Conservation (phyloP, 164 flowering plant genomes). For the Tetracentron sinense region DNA sequence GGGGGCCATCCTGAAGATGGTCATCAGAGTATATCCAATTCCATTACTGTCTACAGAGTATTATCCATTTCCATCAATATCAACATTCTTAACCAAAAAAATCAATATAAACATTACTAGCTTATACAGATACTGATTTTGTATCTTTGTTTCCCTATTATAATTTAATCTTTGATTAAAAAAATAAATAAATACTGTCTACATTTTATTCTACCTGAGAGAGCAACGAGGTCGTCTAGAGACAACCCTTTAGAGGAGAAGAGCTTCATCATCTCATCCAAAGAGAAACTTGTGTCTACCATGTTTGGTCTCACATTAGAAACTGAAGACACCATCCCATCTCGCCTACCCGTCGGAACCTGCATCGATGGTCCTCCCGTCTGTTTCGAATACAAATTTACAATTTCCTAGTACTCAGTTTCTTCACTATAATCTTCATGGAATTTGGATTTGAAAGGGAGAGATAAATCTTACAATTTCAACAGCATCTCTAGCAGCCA, state of each 20-base stretch:
- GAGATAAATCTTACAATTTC: slow-evolving; percentile 53
- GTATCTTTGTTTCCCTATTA: no score
- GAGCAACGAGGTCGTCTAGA: slow-evolving; percentile 57
- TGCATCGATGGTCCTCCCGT: slow-evolving; percentile 65
- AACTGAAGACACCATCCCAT: slow-evolving; percentile 54
- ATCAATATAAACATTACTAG: no score
- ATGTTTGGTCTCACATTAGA: slow-evolving; percentile 69
- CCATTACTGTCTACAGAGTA: no score
- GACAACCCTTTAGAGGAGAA: slow-evolving; percentile 76
- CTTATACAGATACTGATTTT: no score
- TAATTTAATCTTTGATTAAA: no score
- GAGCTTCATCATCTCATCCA: slow-evolving; percentile 57
- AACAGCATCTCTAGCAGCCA: slow-evolving; percentile 82
- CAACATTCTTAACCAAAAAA: no score
- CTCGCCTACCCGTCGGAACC: slow-evolving; percentile 68
- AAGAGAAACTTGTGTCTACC: slow-evolving; percentile 65
- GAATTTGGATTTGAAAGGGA: no score
- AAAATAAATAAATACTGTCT: not conserved
- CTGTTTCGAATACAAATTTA: slow-evolving; percentile 26
- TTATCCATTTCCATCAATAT: no score
- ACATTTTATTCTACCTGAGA: slow-evolving; percentile 53
- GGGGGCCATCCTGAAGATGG: no score
- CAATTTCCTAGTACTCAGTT: not conserved
- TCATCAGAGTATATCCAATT: no score
- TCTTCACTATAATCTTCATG: no score